Evolutionary conservation across 2,329 filamentous ascomycete genomes (phyloP), one percentile per base, ranked within the genome.

Genomic region (Talaromyces sp.): DNA sequence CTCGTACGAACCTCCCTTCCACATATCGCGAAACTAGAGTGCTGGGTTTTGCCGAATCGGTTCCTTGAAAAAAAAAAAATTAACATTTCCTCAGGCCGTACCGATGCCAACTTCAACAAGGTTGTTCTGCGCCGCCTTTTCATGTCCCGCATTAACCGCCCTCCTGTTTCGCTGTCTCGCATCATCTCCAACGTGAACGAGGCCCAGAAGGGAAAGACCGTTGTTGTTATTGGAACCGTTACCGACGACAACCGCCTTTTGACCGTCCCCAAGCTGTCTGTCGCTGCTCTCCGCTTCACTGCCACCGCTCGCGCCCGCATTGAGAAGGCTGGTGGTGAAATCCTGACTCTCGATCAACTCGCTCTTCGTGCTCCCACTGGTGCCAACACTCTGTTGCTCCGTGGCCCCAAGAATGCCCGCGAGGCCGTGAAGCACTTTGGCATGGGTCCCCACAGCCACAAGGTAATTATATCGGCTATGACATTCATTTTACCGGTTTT

Each of bases 401-500:
- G 95, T 80, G 95, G 95, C 69, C 93, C 95, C 81, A 99, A 97
- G 92, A 98, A 98, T 84, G 81, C 92, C 73, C 89, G 95, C 78
- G 95, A 99, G 88, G 91, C 95, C 67, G 85, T 98, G 81, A 98
- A 96, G 90, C 96, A 99, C 85, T 99, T 99, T 79, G 95, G 96
- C 78, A 90, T 99, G 74, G 96, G 95, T 71, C 95, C 95, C 70
- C 95, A 99, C 88, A 93, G 88, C 81, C 85, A 96, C 89, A 99
- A 98, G 90, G 91, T 92, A 80, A 70, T 84, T 77, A 64, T 47
- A 57, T n/a, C 32, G 54, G 9, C 11, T 30, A 47, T 44, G n/a
- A 15, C 9, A 32, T 17, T 52, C 10, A 27, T 58, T 51, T 7
- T 53, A 53, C 10, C 13, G 13, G 15, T 10, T 30, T 33, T 51